phyloP scores from a whole-genome alignment of 2,329 filamentous ascomycete species.

The Fusarium sp. region DNA sequence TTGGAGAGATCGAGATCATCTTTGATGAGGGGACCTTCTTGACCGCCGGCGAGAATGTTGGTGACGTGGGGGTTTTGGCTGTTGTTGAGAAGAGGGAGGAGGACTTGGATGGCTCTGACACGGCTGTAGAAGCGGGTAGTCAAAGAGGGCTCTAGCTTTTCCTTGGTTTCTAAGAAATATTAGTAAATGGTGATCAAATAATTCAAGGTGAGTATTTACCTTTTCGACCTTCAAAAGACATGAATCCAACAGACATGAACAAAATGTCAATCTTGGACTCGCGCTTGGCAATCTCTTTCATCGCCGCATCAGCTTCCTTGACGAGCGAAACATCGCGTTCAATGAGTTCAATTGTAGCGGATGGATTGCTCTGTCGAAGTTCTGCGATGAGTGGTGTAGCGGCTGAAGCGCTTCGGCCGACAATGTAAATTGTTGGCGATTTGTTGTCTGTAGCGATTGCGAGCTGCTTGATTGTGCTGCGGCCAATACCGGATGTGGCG shows the following conservation, averaged over 20 bases:
- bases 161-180: constrained; percentile 58
- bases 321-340: constrained; percentile 60
- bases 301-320: constrained; percentile 58
- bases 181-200: fast-evolving
- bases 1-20: constrained; percentile 56
- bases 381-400: constrained; percentile 52
- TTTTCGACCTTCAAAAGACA: constrained; percentile 35
- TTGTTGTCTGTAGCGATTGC: constrained; percentile 4
- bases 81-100: constrained; percentile 62
- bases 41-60: constrained; percentile 58
- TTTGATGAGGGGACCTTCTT: constrained; percentile 57
- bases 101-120: constrained; percentile 63
- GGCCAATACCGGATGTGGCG: constrained; percentile 32
- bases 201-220: background rate
- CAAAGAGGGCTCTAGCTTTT: constrained; percentile 63
- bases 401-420: constrained; percentile 54
- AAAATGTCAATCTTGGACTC: constrained; percentile 57
- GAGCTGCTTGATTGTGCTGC: constrained; percentile 19
- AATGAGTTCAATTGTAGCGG: constrained; percentile 57
- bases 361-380: constrained; percentile 53
- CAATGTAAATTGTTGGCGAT: constrained; percentile 49
- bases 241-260: constrained; percentile 52
- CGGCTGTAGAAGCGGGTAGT: constrained; percentile 67
- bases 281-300: constrained; percentile 50
- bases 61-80: constrained; percentile 56